These are phyloP conservation scores for Trichoderma brevicompactum DNA, from an alignment of 2,329 filamentous ascomycete species.

Conservation along the genomic window DNA sequence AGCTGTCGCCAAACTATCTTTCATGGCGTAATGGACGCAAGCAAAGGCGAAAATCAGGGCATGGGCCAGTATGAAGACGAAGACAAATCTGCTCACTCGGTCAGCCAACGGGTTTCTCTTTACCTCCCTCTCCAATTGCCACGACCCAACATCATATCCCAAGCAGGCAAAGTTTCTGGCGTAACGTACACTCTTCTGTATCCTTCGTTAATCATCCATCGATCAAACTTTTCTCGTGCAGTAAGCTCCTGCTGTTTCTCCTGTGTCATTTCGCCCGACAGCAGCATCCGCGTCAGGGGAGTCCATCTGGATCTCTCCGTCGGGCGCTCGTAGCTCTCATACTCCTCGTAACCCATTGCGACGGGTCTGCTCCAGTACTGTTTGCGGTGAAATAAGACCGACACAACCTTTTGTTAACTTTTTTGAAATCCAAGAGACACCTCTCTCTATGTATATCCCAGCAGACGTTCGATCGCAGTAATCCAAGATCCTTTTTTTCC, in stretches of 20 bases:
- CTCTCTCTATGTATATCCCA: neutral
- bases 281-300: slow-evolving; percentile 78
- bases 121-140: too few relatives aligned
- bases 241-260: slow-evolving; percentile 71
- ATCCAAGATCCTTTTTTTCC: neutral
- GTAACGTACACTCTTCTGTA: slow-evolving; percentile 74
- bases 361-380: too few relatives aligned
- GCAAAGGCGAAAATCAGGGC: slow-evolving; percentile 78
- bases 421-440: neutral
- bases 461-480: neutral
- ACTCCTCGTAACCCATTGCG: slow-evolving; percentile 40
- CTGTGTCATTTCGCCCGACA: slow-evolving; percentile 80
- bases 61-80: slow-evolving; percentile 74
- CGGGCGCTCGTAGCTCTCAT: slow-evolving; percentile 42
- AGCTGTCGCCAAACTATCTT: slow-evolving; percentile 71
- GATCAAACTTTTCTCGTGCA: slow-evolving; percentile 73
- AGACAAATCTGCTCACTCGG: slow-evolving; percentile 64
- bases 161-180: neutral
- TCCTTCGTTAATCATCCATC: slow-evolving; percentile 90
- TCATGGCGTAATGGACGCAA: slow-evolving; percentile 78
- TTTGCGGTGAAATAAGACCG: neutral
- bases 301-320: slow-evolving; percentile 81
- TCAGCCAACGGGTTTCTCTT: slow-evolving; percentile 27
- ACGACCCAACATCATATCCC: neutral
- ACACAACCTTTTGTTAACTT: neutral